phyloP scores from a whole-genome alignment of 192 early-diverging fungal genomes.

The Tieghemiomyces parasiticus region DNA sequence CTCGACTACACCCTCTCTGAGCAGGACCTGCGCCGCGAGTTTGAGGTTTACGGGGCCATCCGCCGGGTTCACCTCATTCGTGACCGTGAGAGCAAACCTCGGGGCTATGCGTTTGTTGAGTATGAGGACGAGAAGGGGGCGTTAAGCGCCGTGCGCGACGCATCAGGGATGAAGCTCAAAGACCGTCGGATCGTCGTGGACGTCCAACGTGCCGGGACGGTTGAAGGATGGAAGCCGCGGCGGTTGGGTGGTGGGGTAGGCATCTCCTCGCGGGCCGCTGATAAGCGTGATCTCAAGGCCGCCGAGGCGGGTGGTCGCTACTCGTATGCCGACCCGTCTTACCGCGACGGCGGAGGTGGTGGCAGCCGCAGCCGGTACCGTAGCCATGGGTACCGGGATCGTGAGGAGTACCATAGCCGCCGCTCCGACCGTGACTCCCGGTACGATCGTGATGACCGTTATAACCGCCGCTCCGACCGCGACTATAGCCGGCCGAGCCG shows the following conservation, averaged over 20 bases:
- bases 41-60: constrained; percentile 63
- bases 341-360: not conserved
- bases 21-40: constrained; percentile 48
- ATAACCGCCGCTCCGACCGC: not conserved
- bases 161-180: constrained; percentile 62
- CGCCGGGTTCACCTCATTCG: constrained; percentile 52
- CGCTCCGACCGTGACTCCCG: not conserved
- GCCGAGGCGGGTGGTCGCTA: not conserved
- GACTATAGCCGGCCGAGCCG: not conserved
- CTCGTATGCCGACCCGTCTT: too few relatives aligned
- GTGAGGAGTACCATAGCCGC: not conserved
- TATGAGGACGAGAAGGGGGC: constrained; percentile 64
- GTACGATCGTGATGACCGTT: not conserved
- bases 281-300: not conserved
- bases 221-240: constrained; percentile 74
- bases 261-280: not conserved
- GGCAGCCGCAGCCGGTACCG: not conserved
- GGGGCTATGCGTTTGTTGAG: constrained; percentile 82
- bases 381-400: too few relatives aligned
- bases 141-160: constrained; percentile 34
- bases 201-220: constrained; percentile 78
- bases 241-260: constrained; percentile 34
- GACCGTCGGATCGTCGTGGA: constrained; percentile 66
- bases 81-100: constrained; percentile 34
- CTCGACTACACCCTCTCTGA: constrained; percentile 63